Evolutionary conservation across 208 protist genomes (phyloP).

Genomic region (Acanthamoeba castellanii): DNA sequence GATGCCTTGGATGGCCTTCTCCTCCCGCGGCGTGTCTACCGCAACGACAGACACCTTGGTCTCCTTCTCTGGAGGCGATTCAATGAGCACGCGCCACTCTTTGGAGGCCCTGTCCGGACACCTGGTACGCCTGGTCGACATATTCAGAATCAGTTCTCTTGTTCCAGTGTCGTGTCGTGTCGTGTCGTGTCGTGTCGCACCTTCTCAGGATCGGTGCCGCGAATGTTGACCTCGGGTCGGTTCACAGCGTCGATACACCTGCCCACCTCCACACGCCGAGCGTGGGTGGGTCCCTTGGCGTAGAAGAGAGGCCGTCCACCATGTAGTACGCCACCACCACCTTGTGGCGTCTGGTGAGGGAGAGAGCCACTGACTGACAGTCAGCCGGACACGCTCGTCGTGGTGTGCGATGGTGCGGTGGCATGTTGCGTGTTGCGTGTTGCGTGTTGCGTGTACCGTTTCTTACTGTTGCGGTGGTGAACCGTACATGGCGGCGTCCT

Average conservation of each 20-base stretch:
- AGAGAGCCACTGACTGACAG: background rate
- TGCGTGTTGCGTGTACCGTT: no score
- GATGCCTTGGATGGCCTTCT: conserved; percentile 61
- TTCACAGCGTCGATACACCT: conserved; percentile 20
- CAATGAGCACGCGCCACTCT: background rate
- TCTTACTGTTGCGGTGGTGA: background rate
- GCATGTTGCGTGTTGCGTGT: no score
- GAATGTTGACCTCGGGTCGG: conserved; percentile 28
- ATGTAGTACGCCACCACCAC: background rate
- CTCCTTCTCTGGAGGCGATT: conserved; percentile 27
- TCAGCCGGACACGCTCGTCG: no score
- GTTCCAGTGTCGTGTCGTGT: no score
- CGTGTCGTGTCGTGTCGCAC: background rate
- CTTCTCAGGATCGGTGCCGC: background rate
- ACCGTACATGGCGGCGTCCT: conserved; percentile 29
- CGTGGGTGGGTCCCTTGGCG: conserved; percentile 24
- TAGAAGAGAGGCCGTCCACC: conserved; percentile 65
- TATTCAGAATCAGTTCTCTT: background rate
- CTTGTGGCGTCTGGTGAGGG: conserved; percentile 2
- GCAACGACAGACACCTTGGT: background rate
- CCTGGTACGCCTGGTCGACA: background rate
- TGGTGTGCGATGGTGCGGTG: no score
- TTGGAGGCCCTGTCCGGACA: background rate
- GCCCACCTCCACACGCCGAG: background rate
- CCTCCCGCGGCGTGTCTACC: conserved; percentile 1